Evolutionary conservation across 108 stramenopile genomes (phyloP), one percentile per base, ranked within the genome.

Genomic region (Cyclostephanos invisitatus): DNA sequence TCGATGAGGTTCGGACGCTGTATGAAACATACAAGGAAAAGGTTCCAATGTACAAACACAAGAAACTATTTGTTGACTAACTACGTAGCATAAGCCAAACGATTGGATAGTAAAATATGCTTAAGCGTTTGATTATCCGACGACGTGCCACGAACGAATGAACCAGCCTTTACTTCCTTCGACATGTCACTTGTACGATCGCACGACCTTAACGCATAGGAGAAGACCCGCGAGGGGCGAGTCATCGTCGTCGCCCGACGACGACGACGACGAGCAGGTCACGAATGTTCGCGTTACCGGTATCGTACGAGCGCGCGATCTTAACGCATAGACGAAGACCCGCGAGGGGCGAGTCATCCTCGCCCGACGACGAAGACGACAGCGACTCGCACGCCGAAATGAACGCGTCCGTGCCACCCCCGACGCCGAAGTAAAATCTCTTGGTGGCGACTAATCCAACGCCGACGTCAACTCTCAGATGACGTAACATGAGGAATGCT

Each of bases 381-480:
- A 81, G 20, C 12, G 40, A 68, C 40, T 74, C 68, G 38, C 48
- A 49, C 20, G 82, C 79, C 42, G 61, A 61, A 6, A 48, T 21
- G 40, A 88, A 88, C 10, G 72, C 76, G 74, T 89, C 86, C 2
- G 88, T 79, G 11, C 93, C 93, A 27, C 93, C 93, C 51, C 93
- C 90, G 1, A 91, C 87, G 36, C 93, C 93, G 80, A 94, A 94
- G 83, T 94, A 94, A 58, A 89, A 94, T 1, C 93, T 85, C 74
- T 94, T 94, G 5, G 86, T 87, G 40, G 90, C 89, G 24, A 94
- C 84, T 8, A 82, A 79, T 10, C 85, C 93, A 24, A 86, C 58
- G 22, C 93, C 93, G 58, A 63, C 69, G 15, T 75, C 70, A 14
- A 76, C 44, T 60, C 77, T 83, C 58, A 94, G 61, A 66, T 90